phyloP scores from a whole-genome alignment of 768 basidiomycete genomes.

The Russula dissimulans region DNA sequence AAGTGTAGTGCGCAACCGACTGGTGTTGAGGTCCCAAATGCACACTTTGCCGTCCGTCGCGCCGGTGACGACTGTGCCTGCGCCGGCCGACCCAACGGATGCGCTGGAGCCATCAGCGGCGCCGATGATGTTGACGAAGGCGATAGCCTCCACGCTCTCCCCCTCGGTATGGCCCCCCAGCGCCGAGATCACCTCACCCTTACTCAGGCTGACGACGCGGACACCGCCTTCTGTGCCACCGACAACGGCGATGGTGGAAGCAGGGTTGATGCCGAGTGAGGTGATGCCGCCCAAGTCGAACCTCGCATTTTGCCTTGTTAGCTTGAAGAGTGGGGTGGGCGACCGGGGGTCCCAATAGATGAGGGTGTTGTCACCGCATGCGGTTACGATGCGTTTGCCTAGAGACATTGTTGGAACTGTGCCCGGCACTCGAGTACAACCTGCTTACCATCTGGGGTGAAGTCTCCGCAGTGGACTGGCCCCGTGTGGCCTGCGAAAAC shows the following conservation, averaged over 20 bases:
- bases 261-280: constrained; percentile 72
- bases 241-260: constrained; percentile 84
- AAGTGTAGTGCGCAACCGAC: constrained; percentile 72
- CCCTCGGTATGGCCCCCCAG: constrained; percentile 79
- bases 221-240: constrained; percentile 83
- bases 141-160: constrained; percentile 81
- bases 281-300: constrained; percentile 82
- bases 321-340: constrained; percentile 70
- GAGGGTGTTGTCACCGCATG: constrained; percentile 70
- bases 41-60: constrained; percentile 91
- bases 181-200: constrained; percentile 71
- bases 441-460: constrained; percentile 75
- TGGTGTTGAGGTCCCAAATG: constrained; percentile 89
- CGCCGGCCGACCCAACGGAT: constrained; percentile 40
- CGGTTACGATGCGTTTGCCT: constrained; percentile 87
- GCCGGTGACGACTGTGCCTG: constrained; percentile 70
- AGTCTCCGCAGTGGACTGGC: constrained; percentile 77
- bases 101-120: constrained; percentile 42
- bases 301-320: constrained; percentile 57
- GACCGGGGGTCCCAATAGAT: constrained; percentile 90
- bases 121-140: constrained; percentile 68
- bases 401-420: background rate
- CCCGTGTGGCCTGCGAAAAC: constrained; percentile 89
- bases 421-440: no score
- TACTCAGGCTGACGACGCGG: constrained; percentile 77